Percentiles rank a stretch among this genome's conserved stretches.
These are phyloP conservation scores for Tolypocladium album DNA, from an alignment of 2,329 filamentous ascomycete genomes.

Conservation along the genomic window DNA sequence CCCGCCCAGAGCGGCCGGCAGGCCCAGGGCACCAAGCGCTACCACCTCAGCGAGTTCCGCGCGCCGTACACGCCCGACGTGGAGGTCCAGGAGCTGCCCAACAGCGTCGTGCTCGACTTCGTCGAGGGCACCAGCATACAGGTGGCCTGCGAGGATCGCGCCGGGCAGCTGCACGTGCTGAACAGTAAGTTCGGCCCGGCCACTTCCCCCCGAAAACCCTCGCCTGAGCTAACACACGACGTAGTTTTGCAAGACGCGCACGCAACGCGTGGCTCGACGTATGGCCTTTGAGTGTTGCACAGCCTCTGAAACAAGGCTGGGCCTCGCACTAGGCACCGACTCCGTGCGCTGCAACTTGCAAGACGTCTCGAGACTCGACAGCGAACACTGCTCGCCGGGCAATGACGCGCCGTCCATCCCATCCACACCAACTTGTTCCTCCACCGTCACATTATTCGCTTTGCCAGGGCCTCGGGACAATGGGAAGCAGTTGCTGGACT, in stretches of 20 bases:
- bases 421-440: background rate
- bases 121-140: conserved; percentile 51
- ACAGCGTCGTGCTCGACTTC: conserved; percentile 61
- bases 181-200: conserved; percentile 31
- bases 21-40: conserved; percentile 54
- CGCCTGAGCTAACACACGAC: background rate
- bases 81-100: conserved; percentile 83
- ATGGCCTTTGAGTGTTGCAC: conserved; percentile 16
- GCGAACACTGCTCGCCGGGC: background rate
- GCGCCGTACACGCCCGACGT: conserved; percentile 75
- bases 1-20: conserved; percentile 41
- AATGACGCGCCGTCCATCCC: background rate
- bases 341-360: too few species aligned
- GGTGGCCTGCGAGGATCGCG: conserved; percentile 52
- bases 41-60: conserved; percentile 77
- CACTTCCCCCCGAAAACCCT: background rate
- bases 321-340: background rate
- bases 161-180: conserved; percentile 44
- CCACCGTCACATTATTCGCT: background rate
- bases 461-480: background rate
- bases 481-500: background rate
- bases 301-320: background rate
- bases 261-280: conserved; percentile 18
- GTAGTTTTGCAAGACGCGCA: conserved; percentile 26
- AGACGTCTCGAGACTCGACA: background rate